A percentile compares a stretch with the other conserved stretches of the same genome.
Evolutionary conservation across 108 stramenopile genomes (phyloP).

Genomic region (Pelagomonas calceolata): DNA sequence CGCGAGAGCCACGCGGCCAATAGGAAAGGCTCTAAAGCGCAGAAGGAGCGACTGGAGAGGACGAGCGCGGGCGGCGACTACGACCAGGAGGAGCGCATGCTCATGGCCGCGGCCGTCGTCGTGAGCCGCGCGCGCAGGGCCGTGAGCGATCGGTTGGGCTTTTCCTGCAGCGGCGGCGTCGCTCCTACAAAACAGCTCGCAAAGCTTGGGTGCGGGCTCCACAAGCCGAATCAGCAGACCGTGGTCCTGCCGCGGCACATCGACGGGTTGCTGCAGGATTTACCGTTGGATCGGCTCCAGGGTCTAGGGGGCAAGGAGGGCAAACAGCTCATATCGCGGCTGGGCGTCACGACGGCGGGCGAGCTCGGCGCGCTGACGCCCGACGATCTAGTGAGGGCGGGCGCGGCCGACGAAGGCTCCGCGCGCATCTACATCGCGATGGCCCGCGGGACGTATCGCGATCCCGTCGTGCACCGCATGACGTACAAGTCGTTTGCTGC

Average conservation of each 20-base stretch:
- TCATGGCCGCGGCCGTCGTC: constrained; percentile 35
- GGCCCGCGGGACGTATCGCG: too few relatives aligned
- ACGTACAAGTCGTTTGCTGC: too few relatives aligned
- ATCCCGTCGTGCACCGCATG: too few relatives aligned
- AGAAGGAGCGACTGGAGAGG: constrained; percentile 5
- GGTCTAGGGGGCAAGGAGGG: constrained; percentile 37
- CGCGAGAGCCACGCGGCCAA: constrained; percentile 5
- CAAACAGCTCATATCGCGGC: constrained; percentile 15
- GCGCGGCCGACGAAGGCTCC: too few relatives aligned
- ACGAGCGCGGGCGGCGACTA: constrained; percentile 22
- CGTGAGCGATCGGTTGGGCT: constrained; percentile 29
- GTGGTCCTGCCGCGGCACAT: constrained; percentile 13
- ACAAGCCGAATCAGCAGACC: constrained; percentile 57
- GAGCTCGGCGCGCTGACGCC: too few relatives aligned
- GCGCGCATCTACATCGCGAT: too few relatives aligned
- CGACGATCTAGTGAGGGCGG: too few relatives aligned
- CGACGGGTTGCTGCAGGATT: constrained; percentile 13
- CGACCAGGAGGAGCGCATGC: constrained; percentile 16
- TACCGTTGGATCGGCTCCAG: constrained; percentile 20
- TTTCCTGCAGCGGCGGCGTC: constrained; percentile 47
- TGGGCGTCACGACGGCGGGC: constrained; percentile 3
- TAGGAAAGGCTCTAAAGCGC: background rate
- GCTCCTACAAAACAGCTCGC: constrained; percentile 50
- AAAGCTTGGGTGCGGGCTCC: constrained; percentile 47
- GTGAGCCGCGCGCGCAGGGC: constrained; percentile 24